Evolutionary conservation across 768 basidiomycete genomes (phyloP).

Genomic region (Phylloporus arenicola): DNA sequence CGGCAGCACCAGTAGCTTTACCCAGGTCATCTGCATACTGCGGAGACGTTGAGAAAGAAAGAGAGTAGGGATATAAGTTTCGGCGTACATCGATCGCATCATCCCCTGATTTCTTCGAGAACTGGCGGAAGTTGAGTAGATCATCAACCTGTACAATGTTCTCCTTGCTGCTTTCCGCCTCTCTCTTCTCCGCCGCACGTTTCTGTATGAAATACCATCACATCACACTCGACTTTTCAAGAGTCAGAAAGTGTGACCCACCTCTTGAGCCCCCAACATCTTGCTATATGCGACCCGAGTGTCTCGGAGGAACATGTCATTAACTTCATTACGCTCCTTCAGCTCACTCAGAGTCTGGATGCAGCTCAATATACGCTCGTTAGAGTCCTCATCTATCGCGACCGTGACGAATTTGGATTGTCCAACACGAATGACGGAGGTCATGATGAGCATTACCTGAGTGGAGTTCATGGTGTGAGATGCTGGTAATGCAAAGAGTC

Average conservation of each 20-base stretch:
- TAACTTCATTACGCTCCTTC: constrained; percentile 48
- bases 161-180: constrained; percentile 62
- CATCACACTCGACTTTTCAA: not conserved
- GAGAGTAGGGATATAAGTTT: not conserved
- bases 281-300: constrained; percentile 89
- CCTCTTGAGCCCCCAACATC: constrained; percentile 96
- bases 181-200: constrained; percentile 87
- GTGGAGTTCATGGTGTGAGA: not conserved
- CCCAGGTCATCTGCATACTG: constrained; percentile 88
- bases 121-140: constrained; percentile 85
- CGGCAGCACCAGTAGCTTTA: constrained; percentile 80
- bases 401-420: constrained; percentile 92
- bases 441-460: constrained; percentile 96
- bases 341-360: constrained; percentile 89
- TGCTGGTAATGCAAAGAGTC: not conserved
- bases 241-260: constrained; percentile 25
- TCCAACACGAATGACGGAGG: constrained; percentile 92
- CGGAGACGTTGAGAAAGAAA: not conserved
- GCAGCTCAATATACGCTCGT: constrained; percentile 94
- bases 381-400: constrained; percentile 98
- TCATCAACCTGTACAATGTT: constrained; percentile 89
- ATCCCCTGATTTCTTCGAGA: constrained; percentile 84
- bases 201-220: constrained; percentile 44
- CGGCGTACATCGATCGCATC: constrained; percentile 66
- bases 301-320: constrained; percentile 75